phyloP scores from a whole-genome alignment of 306 rosid species.

The Prunus mongolica region DNA sequence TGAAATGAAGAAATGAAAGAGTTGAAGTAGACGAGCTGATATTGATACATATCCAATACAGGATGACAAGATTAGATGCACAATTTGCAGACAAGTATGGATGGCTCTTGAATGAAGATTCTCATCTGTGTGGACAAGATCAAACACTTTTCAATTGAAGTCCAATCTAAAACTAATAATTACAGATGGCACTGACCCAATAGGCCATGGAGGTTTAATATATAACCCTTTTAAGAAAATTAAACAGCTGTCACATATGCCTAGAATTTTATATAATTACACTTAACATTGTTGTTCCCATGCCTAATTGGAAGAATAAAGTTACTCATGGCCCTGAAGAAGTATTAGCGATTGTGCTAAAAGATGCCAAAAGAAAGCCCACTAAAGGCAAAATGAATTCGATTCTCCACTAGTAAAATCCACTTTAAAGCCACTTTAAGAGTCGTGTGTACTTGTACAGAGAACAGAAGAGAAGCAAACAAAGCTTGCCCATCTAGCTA shows the following conservation, averaged over 20 bases:
- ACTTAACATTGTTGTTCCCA: background rate
- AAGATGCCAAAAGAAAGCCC: constrained; percentile 8
- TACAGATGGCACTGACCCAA: background rate
- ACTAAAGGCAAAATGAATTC: background rate
- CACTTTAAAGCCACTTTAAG: background rate
- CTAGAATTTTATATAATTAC: background rate
- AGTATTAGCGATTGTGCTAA: background rate
- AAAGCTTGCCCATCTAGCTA: background rate
- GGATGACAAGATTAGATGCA: background rate
- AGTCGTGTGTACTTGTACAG: background rate
- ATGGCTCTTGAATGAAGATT: background rate
- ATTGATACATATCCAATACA: background rate
- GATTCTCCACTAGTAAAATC: constrained; percentile 13
- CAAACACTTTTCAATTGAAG: background rate
- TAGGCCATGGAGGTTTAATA: background rate
- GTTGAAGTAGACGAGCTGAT: background rate
- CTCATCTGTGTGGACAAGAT: background rate
- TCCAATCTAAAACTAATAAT: background rate
- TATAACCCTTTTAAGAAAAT: background rate
- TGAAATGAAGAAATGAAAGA: background rate
- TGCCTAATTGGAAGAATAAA: background rate
- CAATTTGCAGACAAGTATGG: background rate
- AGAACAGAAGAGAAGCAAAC: background rate
- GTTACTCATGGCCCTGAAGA: background rate
- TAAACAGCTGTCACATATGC: background rate